These are phyloP conservation scores for Pseudozyma thailandica DNA, from an alignment of 1,284 basidiomycete species.

Conservation along the genomic window DNA sequence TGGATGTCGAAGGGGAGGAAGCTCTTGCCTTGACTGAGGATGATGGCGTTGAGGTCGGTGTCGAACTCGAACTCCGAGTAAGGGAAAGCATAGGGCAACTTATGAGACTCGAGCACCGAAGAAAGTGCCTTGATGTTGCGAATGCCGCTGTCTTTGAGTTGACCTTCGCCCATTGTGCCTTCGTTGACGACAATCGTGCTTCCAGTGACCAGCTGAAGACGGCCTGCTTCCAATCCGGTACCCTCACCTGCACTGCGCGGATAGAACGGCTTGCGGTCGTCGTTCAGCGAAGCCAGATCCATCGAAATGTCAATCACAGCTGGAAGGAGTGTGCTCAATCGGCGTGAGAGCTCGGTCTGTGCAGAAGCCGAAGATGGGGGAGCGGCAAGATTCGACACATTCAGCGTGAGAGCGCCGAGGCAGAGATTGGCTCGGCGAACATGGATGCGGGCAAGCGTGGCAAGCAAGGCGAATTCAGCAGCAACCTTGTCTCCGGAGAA, in stretches of 20 bases:
- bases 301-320: conserved; percentile 72
- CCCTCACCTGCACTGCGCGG: conserved; percentile 75
- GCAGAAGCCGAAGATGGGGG: conserved; percentile 72
- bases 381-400: conserved; percentile 67
- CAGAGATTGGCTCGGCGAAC: conserved; percentile 76
- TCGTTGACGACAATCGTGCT: conserved; percentile 78
- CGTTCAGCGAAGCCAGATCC: conserved; percentile 72
- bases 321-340: conserved; percentile 72
- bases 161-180: conserved; percentile 76
- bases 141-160: conserved; percentile 76
- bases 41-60: conserved; percentile 77
- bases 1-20: conserved; percentile 66
- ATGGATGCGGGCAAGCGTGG: conserved; percentile 77
- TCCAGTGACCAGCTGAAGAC: conserved; percentile 78
- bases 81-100: conserved; percentile 82
- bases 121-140: conserved; percentile 78
- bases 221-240: conserved; percentile 80
- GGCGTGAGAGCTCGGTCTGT: conserved; percentile 73
- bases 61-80: conserved; percentile 80
- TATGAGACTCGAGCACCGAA: conserved; percentile 76
- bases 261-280: conserved; percentile 58
- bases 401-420: conserved; percentile 76
- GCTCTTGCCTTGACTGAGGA: conserved; percentile 75
- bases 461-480: conserved; percentile 81
- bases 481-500: conserved; percentile 69